Conservation (phyloP, 345 rosid genomes). For the Eucalyptus tenuipes region DNA sequence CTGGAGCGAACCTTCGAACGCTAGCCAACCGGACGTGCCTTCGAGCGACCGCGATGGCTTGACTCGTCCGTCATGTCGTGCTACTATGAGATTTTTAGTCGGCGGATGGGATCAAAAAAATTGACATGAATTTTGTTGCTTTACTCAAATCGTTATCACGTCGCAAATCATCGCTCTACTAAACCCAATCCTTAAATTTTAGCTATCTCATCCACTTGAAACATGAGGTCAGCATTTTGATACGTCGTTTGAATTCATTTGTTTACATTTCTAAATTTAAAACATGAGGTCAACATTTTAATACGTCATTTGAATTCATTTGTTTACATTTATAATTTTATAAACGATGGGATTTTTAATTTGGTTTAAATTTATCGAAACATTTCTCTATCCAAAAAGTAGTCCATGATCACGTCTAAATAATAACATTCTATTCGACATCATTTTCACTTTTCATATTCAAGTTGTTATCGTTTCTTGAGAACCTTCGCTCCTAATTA, state of each 20-base stretch:
- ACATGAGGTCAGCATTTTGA: neutral
- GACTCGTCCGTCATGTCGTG: neutral
- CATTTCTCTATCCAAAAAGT: neutral
- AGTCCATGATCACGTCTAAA: accelerated
- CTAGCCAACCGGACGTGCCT: neutral
- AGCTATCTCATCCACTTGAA: neutral
- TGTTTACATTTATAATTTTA: no score
- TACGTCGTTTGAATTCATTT: no score
- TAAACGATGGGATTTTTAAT: neutral
- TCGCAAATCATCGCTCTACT: accelerated
- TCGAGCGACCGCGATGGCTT: neutral
- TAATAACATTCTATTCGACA: neutral
- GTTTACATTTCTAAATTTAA: no score
- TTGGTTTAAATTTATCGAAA: neutral
- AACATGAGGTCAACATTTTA: neutral
- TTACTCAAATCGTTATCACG: neutral
- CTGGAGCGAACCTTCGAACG: neutral
- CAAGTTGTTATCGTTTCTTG: accelerated
- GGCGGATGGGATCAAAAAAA: accelerated
- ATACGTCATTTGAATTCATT: no score
- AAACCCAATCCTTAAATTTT: neutral
- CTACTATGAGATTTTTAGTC: accelerated
- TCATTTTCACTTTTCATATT: neutral
- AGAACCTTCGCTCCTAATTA: neutral
- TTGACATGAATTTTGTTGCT: accelerated